Conservation (phyloP, 2,329 filamentous ascomycete genomes). For the Chaetomiaceae sp. region DNA sequence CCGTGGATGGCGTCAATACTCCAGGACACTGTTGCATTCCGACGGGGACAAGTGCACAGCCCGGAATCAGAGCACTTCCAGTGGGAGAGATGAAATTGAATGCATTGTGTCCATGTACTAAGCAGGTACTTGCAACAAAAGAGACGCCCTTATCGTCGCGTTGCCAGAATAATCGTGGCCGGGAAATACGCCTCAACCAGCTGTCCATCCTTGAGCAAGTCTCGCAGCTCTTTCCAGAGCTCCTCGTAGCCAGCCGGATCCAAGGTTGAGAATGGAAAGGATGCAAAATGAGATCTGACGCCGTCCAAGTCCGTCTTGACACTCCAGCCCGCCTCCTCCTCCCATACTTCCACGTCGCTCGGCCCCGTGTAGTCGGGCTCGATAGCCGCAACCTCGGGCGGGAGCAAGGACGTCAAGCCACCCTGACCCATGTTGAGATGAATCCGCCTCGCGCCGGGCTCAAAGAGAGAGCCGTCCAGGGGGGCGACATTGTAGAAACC, state of each 20-base stretch:
- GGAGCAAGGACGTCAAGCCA: background rate
- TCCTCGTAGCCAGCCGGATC: background rate
- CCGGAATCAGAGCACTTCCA: too few relatives aligned
- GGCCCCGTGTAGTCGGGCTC: background rate
- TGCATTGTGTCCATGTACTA: too few relatives aligned
- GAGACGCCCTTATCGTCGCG: background rate
- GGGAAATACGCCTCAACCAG: background rate
- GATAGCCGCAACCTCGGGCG: background rate
- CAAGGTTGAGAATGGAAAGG: background rate
- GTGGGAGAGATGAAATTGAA: too few relatives aligned
- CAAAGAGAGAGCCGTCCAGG: background rate
- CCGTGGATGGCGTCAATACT: background rate
- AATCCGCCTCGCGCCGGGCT: background rate
- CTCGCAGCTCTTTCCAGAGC: background rate
- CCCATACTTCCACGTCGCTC: background rate
- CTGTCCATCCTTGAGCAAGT: background rate
- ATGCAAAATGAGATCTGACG: background rate
- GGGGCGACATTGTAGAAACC: background rate
- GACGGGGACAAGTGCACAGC: too few relatives aligned
- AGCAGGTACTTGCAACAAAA: too few relatives aligned
- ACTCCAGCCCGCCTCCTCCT: background rate
- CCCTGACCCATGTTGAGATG: background rate
- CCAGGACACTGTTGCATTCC: too few relatives aligned
- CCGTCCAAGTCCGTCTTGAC: background rate
- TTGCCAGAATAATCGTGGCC: background rate